These are phyloP conservation scores for Euphorbia celastroides DNA, from an alignment of 441 rosid species.

Conservation along the genomic window DNA sequence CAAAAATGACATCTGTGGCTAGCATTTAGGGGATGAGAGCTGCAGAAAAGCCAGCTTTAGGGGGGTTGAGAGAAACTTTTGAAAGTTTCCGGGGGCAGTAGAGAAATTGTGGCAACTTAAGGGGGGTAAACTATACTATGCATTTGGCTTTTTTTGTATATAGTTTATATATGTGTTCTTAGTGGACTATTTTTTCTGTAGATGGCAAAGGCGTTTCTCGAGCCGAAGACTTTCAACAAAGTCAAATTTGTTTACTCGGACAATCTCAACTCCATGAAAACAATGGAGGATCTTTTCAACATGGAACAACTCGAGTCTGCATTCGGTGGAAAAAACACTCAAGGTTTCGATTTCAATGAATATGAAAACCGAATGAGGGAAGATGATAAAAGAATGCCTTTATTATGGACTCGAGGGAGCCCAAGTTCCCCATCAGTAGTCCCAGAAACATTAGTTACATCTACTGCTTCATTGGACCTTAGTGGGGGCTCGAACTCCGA, in stretches of 20 bases:
- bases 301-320: conserved; percentile 66
- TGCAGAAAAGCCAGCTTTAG: too few relatives aligned
- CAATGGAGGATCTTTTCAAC: conserved; percentile 71
- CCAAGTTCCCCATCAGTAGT: conserved; percentile 14
- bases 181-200: too few relatives aligned
- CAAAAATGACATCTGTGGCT: too few relatives aligned
- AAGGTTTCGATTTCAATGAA: conserved; percentile 49
- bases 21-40: too few relatives aligned
- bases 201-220: conserved; percentile 82
- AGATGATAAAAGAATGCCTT: conserved; percentile 63
- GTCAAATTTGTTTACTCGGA: conserved; percentile 86
- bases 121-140: too few relatives aligned
- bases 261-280: conserved; percentile 45
- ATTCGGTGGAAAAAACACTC: conserved; percentile 61
- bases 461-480: conserved; percentile 31
- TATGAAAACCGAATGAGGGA: conserved; percentile 84
- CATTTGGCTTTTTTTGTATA: too few relatives aligned
- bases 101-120: too few relatives aligned
- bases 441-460: conserved; percentile 15
- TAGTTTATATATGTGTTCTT: too few relatives aligned
- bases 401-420: conserved; percentile 33
- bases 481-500: conserved; percentile 40
- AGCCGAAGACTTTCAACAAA: conserved; percentile 74
- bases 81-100: too few relatives aligned
- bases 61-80: too few relatives aligned